These are phyloP conservation scores for Corynascus novoguineensis DNA, from an alignment of 495 filamentous ascomycete genomes.

Conservation along the genomic window DNA sequence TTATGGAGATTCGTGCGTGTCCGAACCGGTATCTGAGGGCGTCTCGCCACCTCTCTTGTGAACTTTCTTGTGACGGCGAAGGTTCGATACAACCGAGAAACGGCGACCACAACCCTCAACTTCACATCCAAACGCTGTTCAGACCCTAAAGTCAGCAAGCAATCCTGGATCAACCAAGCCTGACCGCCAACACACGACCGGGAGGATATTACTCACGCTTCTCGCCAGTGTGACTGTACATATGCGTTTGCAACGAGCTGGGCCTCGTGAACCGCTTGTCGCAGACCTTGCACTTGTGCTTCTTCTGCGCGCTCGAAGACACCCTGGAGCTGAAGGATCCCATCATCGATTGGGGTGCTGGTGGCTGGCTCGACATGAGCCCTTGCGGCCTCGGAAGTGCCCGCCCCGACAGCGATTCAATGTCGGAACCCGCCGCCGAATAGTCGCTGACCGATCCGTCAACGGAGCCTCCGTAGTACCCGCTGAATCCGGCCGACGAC, in stretches of 20 bases:
- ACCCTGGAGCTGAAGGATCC: slow-evolving; percentile 97
- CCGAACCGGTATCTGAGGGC: slow-evolving; percentile 47
- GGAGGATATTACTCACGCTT: slow-evolving; percentile 70
- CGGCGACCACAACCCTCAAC: slow-evolving; percentile 93
- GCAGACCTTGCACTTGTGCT: slow-evolving; percentile 99
- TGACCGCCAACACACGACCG: neutral
- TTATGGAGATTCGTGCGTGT: slow-evolving; percentile 45
- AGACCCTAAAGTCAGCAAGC: slow-evolving; percentile 27
- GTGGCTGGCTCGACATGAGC: slow-evolving; percentile 63
- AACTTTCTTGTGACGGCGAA: slow-evolving; percentile 92
- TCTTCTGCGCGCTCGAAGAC: slow-evolving; percentile 94
- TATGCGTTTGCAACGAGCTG: slow-evolving; percentile 94
- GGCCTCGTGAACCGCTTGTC: slow-evolving; percentile 97
- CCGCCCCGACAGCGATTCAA: slow-evolving; percentile 70
- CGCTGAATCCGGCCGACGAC: slow-evolving; percentile 68
- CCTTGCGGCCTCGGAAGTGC: slow-evolving; percentile 75
- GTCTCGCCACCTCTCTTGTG: slow-evolving; percentile 69
- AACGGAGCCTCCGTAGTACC: slow-evolving; percentile 77
- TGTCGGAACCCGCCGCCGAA: slow-evolving; percentile 79
- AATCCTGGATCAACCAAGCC: neutral
- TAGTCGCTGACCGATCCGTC: slow-evolving; percentile 95
- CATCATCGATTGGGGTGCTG: slow-evolving; percentile 97
- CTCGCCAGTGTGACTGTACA: slow-evolving; percentile 98
- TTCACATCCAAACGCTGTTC: slow-evolving; percentile 82
- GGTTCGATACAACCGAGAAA: slow-evolving; percentile 96